Evolutionary conservation across 148 eudicot species (phyloP).

Genomic region (Spergularia marina): DNA sequence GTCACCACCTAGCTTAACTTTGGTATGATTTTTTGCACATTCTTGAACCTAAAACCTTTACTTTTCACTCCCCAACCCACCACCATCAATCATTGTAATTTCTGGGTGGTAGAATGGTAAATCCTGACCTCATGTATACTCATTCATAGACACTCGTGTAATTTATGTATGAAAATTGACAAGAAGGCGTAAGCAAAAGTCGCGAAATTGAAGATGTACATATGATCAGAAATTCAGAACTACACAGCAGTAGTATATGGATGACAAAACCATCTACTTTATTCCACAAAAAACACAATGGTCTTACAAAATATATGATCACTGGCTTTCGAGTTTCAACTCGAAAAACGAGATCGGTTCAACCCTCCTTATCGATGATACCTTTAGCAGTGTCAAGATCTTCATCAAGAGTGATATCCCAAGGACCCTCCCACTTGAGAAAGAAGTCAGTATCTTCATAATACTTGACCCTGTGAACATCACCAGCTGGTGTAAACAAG

Average conservation of each 20-base stretch:
- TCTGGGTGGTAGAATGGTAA: conserved; percentile 23
- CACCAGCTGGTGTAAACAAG: conserved; percentile 82
- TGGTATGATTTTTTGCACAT: conserved; percentile 40
- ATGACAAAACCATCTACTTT: background rate
- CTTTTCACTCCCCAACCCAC: background rate
- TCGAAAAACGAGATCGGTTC: background rate
- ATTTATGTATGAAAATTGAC: background rate
- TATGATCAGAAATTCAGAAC: background rate
- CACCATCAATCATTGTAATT: conserved; percentile 6
- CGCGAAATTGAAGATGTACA: background rate
- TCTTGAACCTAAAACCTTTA: background rate
- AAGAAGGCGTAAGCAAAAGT: conserved; percentile 2
- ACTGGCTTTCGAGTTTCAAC: background rate
- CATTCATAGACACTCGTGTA: background rate
- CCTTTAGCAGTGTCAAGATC: conserved; percentile 71
- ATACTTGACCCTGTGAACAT: conserved; percentile 83
- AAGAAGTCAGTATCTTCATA: conserved; percentile 90
- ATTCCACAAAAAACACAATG: too few species aligned
- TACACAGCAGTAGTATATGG: background rate
- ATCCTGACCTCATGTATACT: conserved; percentile 12
- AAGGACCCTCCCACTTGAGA: conserved; percentile 90
- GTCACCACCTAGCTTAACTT: conserved; percentile 42
- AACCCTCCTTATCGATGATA: conserved; percentile 40
- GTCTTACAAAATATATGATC: background rate
- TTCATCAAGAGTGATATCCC: conserved; percentile 85